Base-by-base conservation (phyloP, 2,329 filamentous ascomycete species). In the Paraphaeosphaeria sporulosa region DNA sequence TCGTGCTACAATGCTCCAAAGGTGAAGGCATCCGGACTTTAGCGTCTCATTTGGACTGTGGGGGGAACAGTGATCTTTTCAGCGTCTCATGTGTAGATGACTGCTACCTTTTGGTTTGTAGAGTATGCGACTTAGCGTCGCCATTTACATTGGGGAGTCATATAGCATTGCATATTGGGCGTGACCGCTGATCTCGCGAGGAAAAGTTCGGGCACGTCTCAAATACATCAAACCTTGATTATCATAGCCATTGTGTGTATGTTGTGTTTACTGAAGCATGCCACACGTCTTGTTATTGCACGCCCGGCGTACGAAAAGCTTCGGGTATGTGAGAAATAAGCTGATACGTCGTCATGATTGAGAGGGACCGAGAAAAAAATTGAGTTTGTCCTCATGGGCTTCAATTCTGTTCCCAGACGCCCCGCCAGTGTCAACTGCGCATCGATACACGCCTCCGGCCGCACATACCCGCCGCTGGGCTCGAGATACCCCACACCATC, bases 1-100 rank as follows among this genome's bases (percentile, higher is more conserved):
- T 21, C 69, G 78, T 46, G 79, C 78, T 27, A 74, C 69, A 21
- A 66, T 73, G 1, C 80, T 80, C 56, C 67, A 69, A 49, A 65
- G 69, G 55, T 47, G 44, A 44, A 57, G 54, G 4, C 6, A 23
- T 44, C 21, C 13, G 8, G n/a, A 21, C 42, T 21, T 19, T n/a
- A 21, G n/a, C 19, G 42, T 21, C 10, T 10, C 42, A 4, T 64
- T 34, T 21, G 2, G 4, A 36, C 9, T 17, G 21, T n/a, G 3
- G n/a, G 17, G 17, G 19, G 36, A 13, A 30, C 15, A n/a, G 34
- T 13, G 12, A 46, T 21, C 10, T 5, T 52, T 27, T 42, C 6
- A 15, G 34, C 15, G 23, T 19, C 50, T 42, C 19, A 17, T 23
- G 23, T 43, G 27, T 43, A 32, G 51, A 54, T 30, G 50, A 12